A percentile compares a stretch with the other conserved stretches of the same genome.
Evolutionary conservation across 805 yeast species (phyloP).

Genomic region (Yarrowia sp.): DNA sequence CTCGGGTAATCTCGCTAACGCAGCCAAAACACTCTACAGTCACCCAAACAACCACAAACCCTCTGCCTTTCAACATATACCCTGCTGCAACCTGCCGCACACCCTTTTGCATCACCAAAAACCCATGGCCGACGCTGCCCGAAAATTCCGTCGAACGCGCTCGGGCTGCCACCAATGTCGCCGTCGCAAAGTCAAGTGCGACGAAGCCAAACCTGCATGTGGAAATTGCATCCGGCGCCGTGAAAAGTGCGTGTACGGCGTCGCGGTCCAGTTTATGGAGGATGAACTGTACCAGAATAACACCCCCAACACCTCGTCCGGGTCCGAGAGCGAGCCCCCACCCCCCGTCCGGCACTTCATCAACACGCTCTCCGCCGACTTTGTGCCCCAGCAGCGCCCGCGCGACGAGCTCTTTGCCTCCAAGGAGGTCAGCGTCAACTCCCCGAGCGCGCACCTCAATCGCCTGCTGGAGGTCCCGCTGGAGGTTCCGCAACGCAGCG

Average conservation of each 20-base stretch:
- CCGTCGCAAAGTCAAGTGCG: slow-evolving; percentile 26
- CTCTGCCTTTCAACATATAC: slow-evolving; percentile 13
- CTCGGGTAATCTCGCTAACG: slow-evolving; percentile 25
- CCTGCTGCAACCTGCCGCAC: slow-evolving; percentile 19
- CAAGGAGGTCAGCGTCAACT: slow-evolving; percentile 13
- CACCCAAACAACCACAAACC: slow-evolving; percentile 20
- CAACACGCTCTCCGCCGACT: slow-evolving; percentile 15
- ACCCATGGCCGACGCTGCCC: slow-evolving; percentile 26
- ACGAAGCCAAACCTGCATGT: slow-evolving; percentile 24
- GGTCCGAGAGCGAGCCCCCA: slow-evolving; percentile 1
- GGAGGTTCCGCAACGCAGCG: slow-evolving; percentile 4
- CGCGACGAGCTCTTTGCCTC: slow-evolving; percentile 20
- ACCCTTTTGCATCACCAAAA: slow-evolving; percentile 9
- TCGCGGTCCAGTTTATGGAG: slow-evolving; percentile 16
- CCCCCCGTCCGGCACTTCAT: slow-evolving; percentile 16
- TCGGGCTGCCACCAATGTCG: slow-evolving; percentile 26
- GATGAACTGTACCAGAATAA: slow-evolving; percentile 10
- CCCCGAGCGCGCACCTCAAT: slow-evolving; percentile 5
- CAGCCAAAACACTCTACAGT: slow-evolving; percentile 20
- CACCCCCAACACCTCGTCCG: slow-evolving; percentile 3
- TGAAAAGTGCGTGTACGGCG: slow-evolving; percentile 16
- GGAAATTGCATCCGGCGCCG: slow-evolving; percentile 23
- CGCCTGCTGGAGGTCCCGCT: slow-evolving; percentile 17
- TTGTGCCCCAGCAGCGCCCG: slow-evolving; percentile 13
- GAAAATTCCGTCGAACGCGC: slow-evolving; percentile 24